phyloP scores from a whole-genome alignment of 768 basidiomycete species.

The Collybiopsis confluens region DNA sequence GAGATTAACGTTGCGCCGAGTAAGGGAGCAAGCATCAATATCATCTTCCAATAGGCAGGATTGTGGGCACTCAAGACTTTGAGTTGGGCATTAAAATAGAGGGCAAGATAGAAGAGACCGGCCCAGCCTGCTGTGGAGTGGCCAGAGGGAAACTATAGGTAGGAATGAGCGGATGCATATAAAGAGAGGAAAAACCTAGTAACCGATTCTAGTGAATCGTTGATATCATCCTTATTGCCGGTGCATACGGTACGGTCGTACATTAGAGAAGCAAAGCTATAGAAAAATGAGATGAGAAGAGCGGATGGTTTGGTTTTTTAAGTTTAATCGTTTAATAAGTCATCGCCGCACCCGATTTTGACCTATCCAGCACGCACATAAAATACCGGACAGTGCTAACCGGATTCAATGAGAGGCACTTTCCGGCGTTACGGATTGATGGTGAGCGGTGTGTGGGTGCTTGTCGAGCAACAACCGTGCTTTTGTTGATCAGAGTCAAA shows the following conservation, averaged over 20 bases:
- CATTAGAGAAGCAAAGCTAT: conserved; percentile 46
- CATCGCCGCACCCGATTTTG: too few species aligned
- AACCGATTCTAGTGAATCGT: conserved; percentile 47
- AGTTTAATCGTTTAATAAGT: too few species aligned
- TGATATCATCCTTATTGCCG: conserved; percentile 49
- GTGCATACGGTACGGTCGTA: conserved; percentile 52
- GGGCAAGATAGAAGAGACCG: conserved; percentile 42
- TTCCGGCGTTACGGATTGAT: too few species aligned
- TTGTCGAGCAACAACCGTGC: too few species aligned
- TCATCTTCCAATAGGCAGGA: conserved; percentile 61
- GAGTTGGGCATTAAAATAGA: conserved; percentile 51
- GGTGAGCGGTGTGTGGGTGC: too few species aligned
- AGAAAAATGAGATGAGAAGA: too few species aligned
- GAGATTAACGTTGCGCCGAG: conserved; percentile 54
- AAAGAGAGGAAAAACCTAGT: neutral
- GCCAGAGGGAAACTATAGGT: conserved; percentile 41
- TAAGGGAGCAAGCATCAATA: conserved; percentile 51
- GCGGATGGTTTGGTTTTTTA: too few species aligned
- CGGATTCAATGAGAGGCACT: too few species aligned
- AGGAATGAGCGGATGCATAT: neutral
- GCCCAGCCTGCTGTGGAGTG: conserved; percentile 58
- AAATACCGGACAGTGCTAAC: too few species aligned
- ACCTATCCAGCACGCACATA: too few species aligned
- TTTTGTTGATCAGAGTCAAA: too few species aligned
- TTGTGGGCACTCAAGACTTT: conserved; percentile 59